These are phyloP conservation scores for Backusella morwellensis DNA, from an alignment of 192 early-diverging fungal species.

Conservation along the genomic window DNA sequence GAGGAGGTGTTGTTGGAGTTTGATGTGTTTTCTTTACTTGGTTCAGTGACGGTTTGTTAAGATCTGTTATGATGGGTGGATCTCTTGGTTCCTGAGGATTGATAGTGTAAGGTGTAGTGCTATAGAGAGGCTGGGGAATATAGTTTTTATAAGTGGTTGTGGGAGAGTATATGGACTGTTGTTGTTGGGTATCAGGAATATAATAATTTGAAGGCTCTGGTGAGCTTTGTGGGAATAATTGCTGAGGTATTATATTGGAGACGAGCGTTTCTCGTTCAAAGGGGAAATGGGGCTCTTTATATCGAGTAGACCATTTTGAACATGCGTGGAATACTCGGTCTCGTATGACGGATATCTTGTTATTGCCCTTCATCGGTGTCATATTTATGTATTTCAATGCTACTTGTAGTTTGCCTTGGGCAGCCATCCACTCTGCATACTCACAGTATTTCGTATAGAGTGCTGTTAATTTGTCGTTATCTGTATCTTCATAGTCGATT, in stretches of 20 bases:
- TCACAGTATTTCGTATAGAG: conserved; percentile 87
- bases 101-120: neutral
- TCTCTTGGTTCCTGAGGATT: neutral
- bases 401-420: conserved; percentile 70
- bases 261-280: neutral
- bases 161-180: neutral
- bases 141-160: neutral
- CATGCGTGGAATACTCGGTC: neutral
- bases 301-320: neutral
- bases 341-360: neutral
- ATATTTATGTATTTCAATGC: conserved; percentile 78
- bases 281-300: neutral
- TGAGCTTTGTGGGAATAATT: neutral
- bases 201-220: neutral
- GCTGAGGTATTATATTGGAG: neutral
- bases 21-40: neutral
- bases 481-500: conserved; percentile 80
- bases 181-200: neutral
- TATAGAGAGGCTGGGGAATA: neutral
- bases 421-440: conserved; percentile 74
- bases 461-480: conserved; percentile 14
- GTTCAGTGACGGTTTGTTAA: neutral
- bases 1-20: neutral
- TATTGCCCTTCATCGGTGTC: conserved; percentile 48
- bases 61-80: neutral